phyloP scores from a whole-genome alignment of 495 filamentous ascomycete species.

The Aspergillus baeticus region DNA sequence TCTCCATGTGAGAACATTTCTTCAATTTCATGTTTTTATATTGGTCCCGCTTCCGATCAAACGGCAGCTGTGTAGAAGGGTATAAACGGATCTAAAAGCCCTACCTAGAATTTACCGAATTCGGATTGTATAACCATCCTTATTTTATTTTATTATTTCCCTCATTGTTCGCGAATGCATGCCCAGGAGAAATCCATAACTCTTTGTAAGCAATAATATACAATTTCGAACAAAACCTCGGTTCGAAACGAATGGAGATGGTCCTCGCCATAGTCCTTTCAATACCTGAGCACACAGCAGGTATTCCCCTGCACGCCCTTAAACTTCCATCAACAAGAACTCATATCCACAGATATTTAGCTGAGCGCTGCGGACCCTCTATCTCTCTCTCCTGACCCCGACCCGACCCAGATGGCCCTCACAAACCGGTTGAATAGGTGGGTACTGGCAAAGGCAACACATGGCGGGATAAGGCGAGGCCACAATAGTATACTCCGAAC shows the following conservation, averaged over 20 bases:
- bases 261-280: neutral
- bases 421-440: neutral
- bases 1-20: constrained; percentile 3
- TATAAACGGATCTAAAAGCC: neutral
- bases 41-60: constrained; percentile 2
- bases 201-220: constrained; percentile 5
- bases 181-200: neutral
- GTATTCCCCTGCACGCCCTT: neutral
- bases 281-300: too few species aligned
- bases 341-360: too few species aligned
- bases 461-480: neutral
- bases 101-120: constrained; percentile 1
- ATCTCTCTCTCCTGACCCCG: too few species aligned
- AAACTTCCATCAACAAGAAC: neutral
- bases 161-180: neutral
- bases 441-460: neutral
- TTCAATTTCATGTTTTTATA: constrained; percentile 18
- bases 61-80: constrained; percentile 9
- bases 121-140: neutral
- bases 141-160: neutral
- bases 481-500: constrained; percentile 6
- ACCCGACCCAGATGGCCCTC: too few species aligned
- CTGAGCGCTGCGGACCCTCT: too few species aligned
- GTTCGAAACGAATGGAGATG: constrained; percentile 5
- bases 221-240: neutral